These are phyloP conservation scores for Dichotomocladium elegans DNA, from an alignment of 371 early-diverging fungal genomes.

Conservation along the genomic window DNA sequence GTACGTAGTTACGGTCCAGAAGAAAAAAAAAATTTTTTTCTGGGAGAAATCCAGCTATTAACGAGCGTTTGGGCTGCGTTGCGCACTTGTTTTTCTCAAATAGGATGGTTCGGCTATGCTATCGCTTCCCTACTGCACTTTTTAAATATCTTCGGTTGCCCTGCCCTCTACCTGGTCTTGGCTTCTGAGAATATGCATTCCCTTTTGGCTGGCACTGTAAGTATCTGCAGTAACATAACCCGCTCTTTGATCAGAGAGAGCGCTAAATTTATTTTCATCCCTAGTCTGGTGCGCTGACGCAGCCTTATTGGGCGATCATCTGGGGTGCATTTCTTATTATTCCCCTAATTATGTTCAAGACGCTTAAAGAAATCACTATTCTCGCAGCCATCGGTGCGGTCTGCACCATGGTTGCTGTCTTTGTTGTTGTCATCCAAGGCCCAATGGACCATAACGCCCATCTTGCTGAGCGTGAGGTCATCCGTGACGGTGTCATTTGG, in stretches of 20 bases:
- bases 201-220: constrained; percentile 37
- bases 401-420: constrained; percentile 48
- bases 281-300: constrained; percentile 18
- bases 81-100: background rate
- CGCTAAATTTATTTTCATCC: constrained; percentile 1
- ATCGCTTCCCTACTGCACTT: constrained; percentile 64
- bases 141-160: constrained; percentile 66
- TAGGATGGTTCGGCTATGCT: constrained; percentile 54
- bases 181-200: constrained; percentile 61
- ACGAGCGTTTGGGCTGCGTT: no score
- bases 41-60: background rate
- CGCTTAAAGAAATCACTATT: constrained; percentile 75
- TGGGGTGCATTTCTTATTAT: constrained; percentile 62
- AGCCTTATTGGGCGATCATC: constrained; percentile 58
- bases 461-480: constrained; percentile 12
- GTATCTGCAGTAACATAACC: background rate
- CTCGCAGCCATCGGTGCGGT: constrained; percentile 44
- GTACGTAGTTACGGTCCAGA: constrained; percentile 17
- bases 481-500: constrained; percentile 39
- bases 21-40: background rate
- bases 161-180: constrained; percentile 76
- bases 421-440: constrained; percentile 35
- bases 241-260: background rate
- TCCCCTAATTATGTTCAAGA: constrained; percentile 68
- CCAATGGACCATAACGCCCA: constrained; percentile 22